phyloP scores from a whole-genome alignment of 345 rosid species.

The Aurinia saxatilis region DNA sequence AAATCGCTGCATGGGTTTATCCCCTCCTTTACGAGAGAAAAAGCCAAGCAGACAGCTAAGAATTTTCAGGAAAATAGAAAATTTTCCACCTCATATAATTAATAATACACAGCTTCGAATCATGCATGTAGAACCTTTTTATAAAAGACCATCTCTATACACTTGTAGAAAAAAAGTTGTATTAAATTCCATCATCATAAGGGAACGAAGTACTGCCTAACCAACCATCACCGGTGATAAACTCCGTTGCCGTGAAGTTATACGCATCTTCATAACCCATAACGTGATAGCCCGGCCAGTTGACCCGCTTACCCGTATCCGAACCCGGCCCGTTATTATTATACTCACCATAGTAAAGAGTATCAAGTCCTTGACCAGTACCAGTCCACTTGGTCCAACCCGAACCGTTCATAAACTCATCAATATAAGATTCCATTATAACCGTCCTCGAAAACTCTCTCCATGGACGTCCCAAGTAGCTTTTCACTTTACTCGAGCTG shows the following conservation, averaged over 20 bases:
- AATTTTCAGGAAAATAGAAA: constrained; percentile 3
- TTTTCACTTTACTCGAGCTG: constrained; percentile 30
- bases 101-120: too few species aligned
- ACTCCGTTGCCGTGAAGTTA: constrained; percentile 60
- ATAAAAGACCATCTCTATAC: neutral
- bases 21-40: neutral
- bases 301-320: constrained; percentile 43
- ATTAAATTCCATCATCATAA: constrained; percentile 54
- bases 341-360: constrained; percentile 70
- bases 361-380: constrained; percentile 37
- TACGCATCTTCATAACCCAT: constrained; percentile 62
- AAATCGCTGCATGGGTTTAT: constrained; percentile 12
- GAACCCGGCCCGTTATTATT: constrained; percentile 80
- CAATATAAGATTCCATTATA: constrained; percentile 54
- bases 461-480: constrained; percentile 90
- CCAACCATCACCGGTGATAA: constrained; percentile 71
- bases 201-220: constrained; percentile 73
- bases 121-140: too few species aligned
- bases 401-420: constrained; percentile 46
- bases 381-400: constrained; percentile 71
- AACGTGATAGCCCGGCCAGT: constrained; percentile 62
- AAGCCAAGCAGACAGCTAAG: neutral
- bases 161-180: neutral
- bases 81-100: too few species aligned
- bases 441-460: constrained; percentile 51